Percentiles rank a stretch among this genome's conserved stretches.
These are phyloP conservation scores for Phialophora macrospora DNA, from an alignment of 2,329 filamentous ascomycete genomes.

Conservation along the genomic window DNA sequence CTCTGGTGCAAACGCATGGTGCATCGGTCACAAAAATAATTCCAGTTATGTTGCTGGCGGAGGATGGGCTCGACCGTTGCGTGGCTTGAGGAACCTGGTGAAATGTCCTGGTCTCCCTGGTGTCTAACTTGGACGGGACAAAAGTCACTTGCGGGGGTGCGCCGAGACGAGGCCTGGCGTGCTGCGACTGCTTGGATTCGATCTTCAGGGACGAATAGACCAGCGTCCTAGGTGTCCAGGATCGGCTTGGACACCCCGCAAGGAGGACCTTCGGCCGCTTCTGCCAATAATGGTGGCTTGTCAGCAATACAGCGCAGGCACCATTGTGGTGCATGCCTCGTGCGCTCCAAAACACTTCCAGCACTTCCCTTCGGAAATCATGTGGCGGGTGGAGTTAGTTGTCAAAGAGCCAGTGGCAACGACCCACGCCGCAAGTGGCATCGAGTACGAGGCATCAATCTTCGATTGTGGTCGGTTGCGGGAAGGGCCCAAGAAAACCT, in stretches of 20 bases:
- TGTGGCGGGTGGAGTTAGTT: constrained; percentile 23
- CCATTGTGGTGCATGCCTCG: neutral
- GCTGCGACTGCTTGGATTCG: constrained; percentile 14
- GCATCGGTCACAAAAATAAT: constrained; percentile 30
- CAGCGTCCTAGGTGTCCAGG: neutral
- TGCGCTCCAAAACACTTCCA: neutral
- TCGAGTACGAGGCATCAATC: constrained; percentile 15
- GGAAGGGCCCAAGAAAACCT: neutral
- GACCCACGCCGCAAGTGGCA: neutral
- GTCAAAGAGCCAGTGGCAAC: neutral
- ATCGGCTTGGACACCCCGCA: constrained; percentile 20
- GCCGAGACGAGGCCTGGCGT: constrained; percentile 10
- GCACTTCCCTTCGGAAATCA: constrained; percentile 10
- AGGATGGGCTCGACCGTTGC: constrained; percentile 8
- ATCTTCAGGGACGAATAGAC: constrained; percentile 12
- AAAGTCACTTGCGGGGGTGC: constrained; percentile 5
- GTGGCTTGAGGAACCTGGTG: constrained; percentile 7
- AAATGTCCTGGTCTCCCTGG: neutral
- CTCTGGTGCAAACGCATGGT: constrained; percentile 4
- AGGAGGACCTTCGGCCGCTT: constrained; percentile 2
- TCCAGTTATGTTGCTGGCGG: constrained; percentile 12
- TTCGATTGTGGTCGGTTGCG: neutral
- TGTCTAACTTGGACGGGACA: constrained; percentile 5
- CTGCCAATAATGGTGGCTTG: constrained; percentile 12
- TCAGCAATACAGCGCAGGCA: neutral